phyloP scores from a whole-genome alignment of 257 asterid species.

The Handroanthus guayacan region DNA sequence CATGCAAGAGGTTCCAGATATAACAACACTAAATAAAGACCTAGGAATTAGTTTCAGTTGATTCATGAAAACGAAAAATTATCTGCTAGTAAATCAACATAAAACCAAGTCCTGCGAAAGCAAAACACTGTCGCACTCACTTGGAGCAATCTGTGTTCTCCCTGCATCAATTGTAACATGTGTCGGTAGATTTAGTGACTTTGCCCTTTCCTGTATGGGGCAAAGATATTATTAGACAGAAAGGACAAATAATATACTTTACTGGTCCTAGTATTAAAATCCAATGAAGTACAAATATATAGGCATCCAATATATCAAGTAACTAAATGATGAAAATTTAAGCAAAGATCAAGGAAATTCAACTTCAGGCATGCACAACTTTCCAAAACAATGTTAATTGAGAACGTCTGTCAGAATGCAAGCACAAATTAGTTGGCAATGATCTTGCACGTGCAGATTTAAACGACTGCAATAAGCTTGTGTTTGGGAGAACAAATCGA shows the following conservation, averaged over 20 bases:
- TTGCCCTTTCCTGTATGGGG: conserved; percentile 75
- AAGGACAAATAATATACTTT: background rate
- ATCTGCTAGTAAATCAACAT: background rate
- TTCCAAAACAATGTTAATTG: conserved; percentile 11
- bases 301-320: conserved; percentile 1
- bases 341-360: conserved; percentile 1
- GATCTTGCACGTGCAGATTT: conserved; percentile 17
- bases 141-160: conserved; percentile 96
- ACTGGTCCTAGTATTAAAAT: conserved; percentile 19
- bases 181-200: conserved; percentile 75
- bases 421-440: conserved; percentile 6
- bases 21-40: background rate
- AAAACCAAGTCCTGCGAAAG: conserved; percentile 19
- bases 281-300: background rate
- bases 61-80: background rate
- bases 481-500: background rate
- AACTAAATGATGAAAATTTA: background rate
- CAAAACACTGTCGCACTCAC: conserved; percentile 54
- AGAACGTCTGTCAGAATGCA: conserved; percentile 7
- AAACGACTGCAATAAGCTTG: background rate
- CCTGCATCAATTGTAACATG: conserved; percentile 95
- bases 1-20: background rate
- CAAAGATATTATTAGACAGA: conserved; percentile 17
- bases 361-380: conserved; percentile 23
- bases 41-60: background rate